Evolutionary conservation across 139 green algal species (phyloP), one percentile per base, ranked within the genome.

Genomic region (Micractinium sp.): DNA sequence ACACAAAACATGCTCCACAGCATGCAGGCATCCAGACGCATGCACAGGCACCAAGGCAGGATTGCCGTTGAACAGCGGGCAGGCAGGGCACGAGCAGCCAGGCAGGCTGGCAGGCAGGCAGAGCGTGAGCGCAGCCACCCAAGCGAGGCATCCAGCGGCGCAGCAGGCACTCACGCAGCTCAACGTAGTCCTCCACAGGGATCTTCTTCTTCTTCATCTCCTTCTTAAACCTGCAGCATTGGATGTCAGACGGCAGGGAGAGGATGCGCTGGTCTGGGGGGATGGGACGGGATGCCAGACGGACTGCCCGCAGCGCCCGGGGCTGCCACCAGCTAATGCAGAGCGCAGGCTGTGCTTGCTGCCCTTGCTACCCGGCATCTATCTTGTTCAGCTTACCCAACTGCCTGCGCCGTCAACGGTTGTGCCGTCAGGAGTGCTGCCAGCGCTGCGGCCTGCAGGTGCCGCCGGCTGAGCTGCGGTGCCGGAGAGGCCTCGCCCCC

Each of bases 171-270:
- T 76, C 35, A 90, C 85, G 56, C 33, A 85, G 66, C 60, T 86
- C 85, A 7, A n/a, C 82, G 83, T 97, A 97, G 14, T 96, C 92
- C 69, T 96, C 94, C 4, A 90, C 15, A 0, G 93, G 79, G 20
- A 96, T 85, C 56, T 94, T 96, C 2, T 88, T 87, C 82, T 95
- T 97, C 69, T 96, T 97, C 33, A 97, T 87, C 82, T 97, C 93
- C 85, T 97, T 97, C 61, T 95, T 95, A 78, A 97, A 97, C 1
- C 94, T 90, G 86, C 60, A 71, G 2, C 9, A 23, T 31, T 71
- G 63, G 2, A 16, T 23, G 14, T 23, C 22, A 71, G 63, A 14
- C 15, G 15, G 63, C 63, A 71, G 63, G 63, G 7, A 71, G 20
- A 27, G 63, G 20, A 80, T 2, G 78, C 78, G 19, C 12, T 14